Evolutionary conservation across 352 stramenopile species (phyloP), one percentile per base, ranked within the genome.

Genomic region (Phytophthora kernoviae): DNA sequence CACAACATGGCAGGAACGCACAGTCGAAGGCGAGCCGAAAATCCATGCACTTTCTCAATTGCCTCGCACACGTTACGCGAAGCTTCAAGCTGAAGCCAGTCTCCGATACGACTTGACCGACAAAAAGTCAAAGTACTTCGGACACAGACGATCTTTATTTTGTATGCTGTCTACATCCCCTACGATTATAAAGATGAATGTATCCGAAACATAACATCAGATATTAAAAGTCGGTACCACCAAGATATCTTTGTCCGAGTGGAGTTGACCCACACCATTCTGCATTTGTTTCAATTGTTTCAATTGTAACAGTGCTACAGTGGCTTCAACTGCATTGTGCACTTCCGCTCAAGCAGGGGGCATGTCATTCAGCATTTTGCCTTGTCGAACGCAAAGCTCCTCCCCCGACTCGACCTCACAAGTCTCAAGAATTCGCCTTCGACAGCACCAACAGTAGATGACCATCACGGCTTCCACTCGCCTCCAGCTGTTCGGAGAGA

Each of bases 301-400:
- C 33, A 39, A 39, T 39, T 40, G 33, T 17, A 40, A 40, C 33
- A 17, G 33, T 9, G 33, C 14, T 43, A 17, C n/a, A 14, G 37
- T 58, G 54, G 53, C 53, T 63, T 45, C 42, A 60, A 14, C n/a
- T 8, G 37, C 37, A 21, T 14, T 21, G 37, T 21, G 37, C 18
- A 8, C 4, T 20, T 65, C 46, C 8, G n/a, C 34, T 26, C 42
- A 47, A 33, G 50, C 36, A 51, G 11, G 26, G 24, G 44, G 32
- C 32, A 15, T 42, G 48, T 62, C 62, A 70, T 62, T 70, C 50
- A 14, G 32, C 56, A 62, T 62, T 67, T 70, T 62, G 62, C 56
- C 41, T 47, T 15, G 50, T 65, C 48, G 50, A 26, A 62, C 56
- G 24, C 56, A 67, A 47, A 59, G 54, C 60, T 69, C 48, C n/a